Evolutionary conservation across 768 basidiomycete species (phyloP).

Genomic region (Calocera cornea): DNA sequence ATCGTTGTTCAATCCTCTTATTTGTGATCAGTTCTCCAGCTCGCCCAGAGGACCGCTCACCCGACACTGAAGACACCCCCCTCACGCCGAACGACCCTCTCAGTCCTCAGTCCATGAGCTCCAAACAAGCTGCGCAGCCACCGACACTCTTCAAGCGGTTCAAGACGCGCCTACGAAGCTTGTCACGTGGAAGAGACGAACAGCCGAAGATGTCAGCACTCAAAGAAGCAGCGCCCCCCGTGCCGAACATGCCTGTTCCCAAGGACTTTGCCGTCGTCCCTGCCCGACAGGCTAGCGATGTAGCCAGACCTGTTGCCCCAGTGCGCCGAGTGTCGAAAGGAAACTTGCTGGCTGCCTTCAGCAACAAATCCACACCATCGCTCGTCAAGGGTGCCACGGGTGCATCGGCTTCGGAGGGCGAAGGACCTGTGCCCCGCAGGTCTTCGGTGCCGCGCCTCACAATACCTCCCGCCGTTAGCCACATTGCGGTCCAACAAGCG

Average conservation of each 20-base stretch:
- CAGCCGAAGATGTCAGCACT: background rate
- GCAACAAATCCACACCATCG: background rate
- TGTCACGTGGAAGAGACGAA: background rate
- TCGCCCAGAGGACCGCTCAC: background rate
- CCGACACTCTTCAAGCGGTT: background rate
- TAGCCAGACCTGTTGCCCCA: background rate
- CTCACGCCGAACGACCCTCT: background rate
- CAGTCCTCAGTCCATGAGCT: background rate
- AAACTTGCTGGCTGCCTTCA: background rate
- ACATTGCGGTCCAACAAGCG: background rate
- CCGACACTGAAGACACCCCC: background rate
- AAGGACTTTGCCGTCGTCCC: background rate
- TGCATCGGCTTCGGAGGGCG: background rate
- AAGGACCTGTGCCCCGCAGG: background rate
- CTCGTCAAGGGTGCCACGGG: background rate
- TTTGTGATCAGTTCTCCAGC: background rate
- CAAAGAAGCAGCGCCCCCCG: background rate
- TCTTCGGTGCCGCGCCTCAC: background rate
- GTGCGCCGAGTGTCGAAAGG: background rate
- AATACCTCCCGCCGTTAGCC: background rate
- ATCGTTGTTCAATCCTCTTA: background rate
- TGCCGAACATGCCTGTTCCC: background rate
- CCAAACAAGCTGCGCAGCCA: background rate
- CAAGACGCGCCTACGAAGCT: background rate
- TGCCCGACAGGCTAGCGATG: background rate